Conservation (phyloP, 1,139 yeast genomes). For the Debaryomyces robertsiae region DNA sequence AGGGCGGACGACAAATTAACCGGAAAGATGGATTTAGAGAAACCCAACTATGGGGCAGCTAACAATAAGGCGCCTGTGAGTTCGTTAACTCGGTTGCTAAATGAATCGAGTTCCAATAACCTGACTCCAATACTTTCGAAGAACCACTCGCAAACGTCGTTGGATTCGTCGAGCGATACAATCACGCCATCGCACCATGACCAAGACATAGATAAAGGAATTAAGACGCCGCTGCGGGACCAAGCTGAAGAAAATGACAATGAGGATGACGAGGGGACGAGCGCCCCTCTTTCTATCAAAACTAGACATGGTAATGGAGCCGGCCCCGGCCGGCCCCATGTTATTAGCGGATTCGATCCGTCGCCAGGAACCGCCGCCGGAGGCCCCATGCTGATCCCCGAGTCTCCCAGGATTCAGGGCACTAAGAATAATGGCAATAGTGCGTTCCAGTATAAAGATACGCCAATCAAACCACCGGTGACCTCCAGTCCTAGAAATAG, state of each 20-base stretch:
- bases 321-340: constrained; percentile 13
- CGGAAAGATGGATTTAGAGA: constrained; percentile 13
- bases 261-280: neutral
- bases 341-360: constrained; percentile 24
- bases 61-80: constrained; percentile 27
- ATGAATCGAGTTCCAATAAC: constrained; percentile 37
- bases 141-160: constrained; percentile 26
- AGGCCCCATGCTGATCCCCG: constrained; percentile 18
- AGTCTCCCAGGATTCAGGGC: constrained; percentile 17
- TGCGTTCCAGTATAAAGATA: constrained; percentile 16
- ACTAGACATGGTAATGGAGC: neutral
- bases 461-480: constrained; percentile 31
- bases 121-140: constrained; percentile 30
- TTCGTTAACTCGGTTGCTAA: constrained; percentile 47
- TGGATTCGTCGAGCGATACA: constrained; percentile 17
- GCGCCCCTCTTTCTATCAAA: constrained; percentile 1
- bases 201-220: neutral
- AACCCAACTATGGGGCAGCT: constrained; percentile 10
- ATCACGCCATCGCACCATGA: constrained; percentile 2
- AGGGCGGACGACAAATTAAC: neutral
- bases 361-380: constrained; percentile 13
- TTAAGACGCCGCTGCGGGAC: neutral
- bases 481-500: constrained; percentile 43
- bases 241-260: neutral
- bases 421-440: constrained; percentile 3